These are phyloP conservation scores for Termitomyces sp. DNA, from an alignment of 768 basidiomycete species.

Conservation along the genomic window DNA sequence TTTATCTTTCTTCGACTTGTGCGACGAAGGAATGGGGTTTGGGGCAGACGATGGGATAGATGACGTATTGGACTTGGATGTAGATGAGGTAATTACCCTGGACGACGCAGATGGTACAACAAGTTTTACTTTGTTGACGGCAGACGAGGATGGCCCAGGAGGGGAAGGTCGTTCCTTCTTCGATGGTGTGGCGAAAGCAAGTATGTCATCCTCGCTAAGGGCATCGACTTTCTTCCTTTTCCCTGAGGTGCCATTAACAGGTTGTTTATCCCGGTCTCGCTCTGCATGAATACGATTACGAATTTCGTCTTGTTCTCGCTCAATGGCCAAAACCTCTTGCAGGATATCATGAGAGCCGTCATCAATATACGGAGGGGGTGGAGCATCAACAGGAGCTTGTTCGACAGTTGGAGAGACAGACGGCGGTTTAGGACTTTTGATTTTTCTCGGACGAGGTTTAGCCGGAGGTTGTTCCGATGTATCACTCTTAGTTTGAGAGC, in stretches of 20 bases:
- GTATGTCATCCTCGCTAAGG: conserved; percentile 53
- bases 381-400: conserved; percentile 45
- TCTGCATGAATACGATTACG: conserved; percentile 40
- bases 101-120: conserved; percentile 19
- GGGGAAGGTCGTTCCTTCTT: conserved; percentile 51
- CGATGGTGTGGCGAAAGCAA: conserved; percentile 55
- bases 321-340: conserved; percentile 79
- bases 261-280: conserved; percentile 30
- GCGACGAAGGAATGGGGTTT: conserved; percentile 17
- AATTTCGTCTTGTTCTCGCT: conserved; percentile 58
- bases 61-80: background rate
- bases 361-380: conserved; percentile 66
- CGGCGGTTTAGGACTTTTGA: conserved; percentile 33
- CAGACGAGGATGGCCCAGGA: conserved; percentile 29
- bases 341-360: conserved; percentile 80
- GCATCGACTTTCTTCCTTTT: conserved; percentile 53
- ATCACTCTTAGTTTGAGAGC: conserved; percentile 27
- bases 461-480: conserved; percentile 27
- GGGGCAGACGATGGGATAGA: conserved; percentile 4
- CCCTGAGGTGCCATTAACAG: conserved; percentile 35
- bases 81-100: background rate
- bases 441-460: conserved; percentile 37
- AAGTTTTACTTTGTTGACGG: conserved; percentile 17
- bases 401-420: conserved; percentile 20
- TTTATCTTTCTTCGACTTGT: conserved; percentile 42